These are phyloP conservation scores for Penicillium olsonii DNA, from an alignment of 2,329 filamentous ascomycete genomes.

Conservation along the genomic window DNA sequence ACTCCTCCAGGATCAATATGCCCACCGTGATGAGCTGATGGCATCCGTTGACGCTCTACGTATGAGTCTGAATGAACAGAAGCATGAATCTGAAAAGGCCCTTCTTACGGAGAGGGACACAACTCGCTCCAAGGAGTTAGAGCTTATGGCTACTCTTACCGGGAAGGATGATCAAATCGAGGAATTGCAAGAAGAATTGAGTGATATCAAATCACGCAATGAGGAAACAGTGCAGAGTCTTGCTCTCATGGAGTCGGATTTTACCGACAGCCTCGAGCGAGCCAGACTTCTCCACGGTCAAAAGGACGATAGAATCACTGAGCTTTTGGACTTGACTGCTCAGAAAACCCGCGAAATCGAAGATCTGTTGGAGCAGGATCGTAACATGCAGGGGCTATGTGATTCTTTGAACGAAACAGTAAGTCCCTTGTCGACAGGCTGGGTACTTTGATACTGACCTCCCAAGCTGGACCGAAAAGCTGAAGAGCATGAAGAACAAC, in stretches of 20 bases:
- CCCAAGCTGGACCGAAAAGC: slow-evolving; percentile 28
- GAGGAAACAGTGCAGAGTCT: slow-evolving; percentile 21
- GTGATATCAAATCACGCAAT: slow-evolving; percentile 23
- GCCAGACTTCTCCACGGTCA: slow-evolving; percentile 18
- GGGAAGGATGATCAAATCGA: slow-evolving; percentile 50
- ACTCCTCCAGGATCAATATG: slow-evolving; percentile 41
- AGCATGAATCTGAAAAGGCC: slow-evolving; percentile 32
- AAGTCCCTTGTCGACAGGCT: slow-evolving; percentile 1
- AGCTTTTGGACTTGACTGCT: slow-evolving; percentile 14
- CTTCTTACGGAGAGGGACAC: slow-evolving; percentile 29
- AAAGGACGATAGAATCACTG: slow-evolving; percentile 28
- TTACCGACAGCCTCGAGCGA: slow-evolving; percentile 26
- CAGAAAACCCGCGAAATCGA: slow-evolving; percentile 30
- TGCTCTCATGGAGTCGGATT: too few relatives aligned
- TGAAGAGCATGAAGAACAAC: slow-evolving; percentile 23
- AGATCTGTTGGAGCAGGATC: slow-evolving; percentile 24
- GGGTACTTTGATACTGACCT: slow-evolving; percentile 6
- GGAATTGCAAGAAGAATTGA: slow-evolving; percentile 41
- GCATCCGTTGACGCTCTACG: slow-evolving; percentile 34
- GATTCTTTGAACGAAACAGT: slow-evolving; percentile 27
- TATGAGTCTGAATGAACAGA: slow-evolving; percentile 41
- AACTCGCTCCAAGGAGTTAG: slow-evolving; percentile 43
- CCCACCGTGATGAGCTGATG: slow-evolving; percentile 40
- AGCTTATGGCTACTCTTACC: slow-evolving; percentile 44
- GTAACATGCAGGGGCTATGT: too few relatives aligned